A percentile compares a stretch with the other conserved stretches of the same genome.
Evolutionary conservation across 257 asterid genomes (phyloP).

Genomic region (Solanum pinnatisectum): DNA sequence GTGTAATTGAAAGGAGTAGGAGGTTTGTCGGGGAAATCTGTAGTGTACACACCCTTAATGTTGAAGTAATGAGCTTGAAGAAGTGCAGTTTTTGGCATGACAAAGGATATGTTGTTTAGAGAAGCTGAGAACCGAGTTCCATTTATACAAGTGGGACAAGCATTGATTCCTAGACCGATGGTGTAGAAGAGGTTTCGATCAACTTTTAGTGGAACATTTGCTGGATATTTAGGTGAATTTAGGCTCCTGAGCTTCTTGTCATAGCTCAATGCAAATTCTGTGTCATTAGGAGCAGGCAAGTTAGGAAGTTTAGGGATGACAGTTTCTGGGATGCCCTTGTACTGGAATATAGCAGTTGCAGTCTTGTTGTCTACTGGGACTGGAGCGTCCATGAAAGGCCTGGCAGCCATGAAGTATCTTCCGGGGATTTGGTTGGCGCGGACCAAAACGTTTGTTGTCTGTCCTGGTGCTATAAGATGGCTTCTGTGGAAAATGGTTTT

Average conservation of each 20-base stretch:
- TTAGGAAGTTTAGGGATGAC: slow-evolving; percentile 18
- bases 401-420: slow-evolving; percentile 8
- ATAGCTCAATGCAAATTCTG: slow-evolving; percentile 27
- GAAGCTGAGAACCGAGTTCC: slow-evolving; percentile 22
- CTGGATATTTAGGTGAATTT: slow-evolving; percentile 28
- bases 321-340: slow-evolving; percentile 28
- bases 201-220: slow-evolving; percentile 35
- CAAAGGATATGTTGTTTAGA: slow-evolving; percentile 27
- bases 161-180: slow-evolving; percentile 35
- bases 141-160: slow-evolving; percentile 33
- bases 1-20: slow-evolving; percentile 13
- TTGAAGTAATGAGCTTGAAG: neutral
- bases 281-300: slow-evolving; percentile 32
- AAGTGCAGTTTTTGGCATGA: slow-evolving; percentile 23
- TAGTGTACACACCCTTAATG: slow-evolving; percentile 15
- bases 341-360: slow-evolving; percentile 39
- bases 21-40: slow-evolving; percentile 26
- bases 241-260: slow-evolving; percentile 30
- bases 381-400: slow-evolving; percentile 42
- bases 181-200: slow-evolving; percentile 44
- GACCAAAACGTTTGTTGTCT: slow-evolving; percentile 28
- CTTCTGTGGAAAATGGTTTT: slow-evolving; percentile 32
- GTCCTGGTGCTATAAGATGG: slow-evolving; percentile 23
- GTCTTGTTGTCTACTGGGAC: slow-evolving; percentile 41
- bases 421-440: slow-evolving; percentile 20